These are phyloP conservation scores for Leccinum insolens DNA, from an alignment of 1,284 basidiomycete species.

Conservation along the genomic window DNA sequence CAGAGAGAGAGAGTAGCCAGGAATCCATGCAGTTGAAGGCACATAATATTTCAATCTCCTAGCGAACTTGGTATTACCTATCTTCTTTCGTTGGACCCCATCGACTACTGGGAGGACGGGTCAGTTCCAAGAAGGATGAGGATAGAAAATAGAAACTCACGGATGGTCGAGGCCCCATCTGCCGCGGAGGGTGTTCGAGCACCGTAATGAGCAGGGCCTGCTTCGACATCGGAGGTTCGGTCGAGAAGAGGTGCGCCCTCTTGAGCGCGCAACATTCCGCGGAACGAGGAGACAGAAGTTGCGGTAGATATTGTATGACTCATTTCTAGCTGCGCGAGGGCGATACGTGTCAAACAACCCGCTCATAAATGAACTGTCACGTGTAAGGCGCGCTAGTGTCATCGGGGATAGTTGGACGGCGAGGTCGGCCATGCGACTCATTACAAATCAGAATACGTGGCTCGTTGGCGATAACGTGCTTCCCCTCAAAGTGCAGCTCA, in stretches of 20 bases:
- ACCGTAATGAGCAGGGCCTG: conserved; percentile 26
- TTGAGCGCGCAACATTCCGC: conserved; percentile 23
- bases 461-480: too few relatives aligned
- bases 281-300: conserved; percentile 34
- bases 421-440: too few relatives aligned
- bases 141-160: conserved; percentile 15
- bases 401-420: too few relatives aligned
- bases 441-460: too few relatives aligned
- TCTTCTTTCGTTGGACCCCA: conserved; percentile 19
- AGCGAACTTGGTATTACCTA: conserved; percentile 33
- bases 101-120: conserved; percentile 12
- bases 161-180: conserved; percentile 23
- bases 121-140: neutral
- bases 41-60: conserved; percentile 62
- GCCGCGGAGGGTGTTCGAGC: conserved; percentile 10
- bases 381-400: too few relatives aligned
- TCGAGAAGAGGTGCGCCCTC: conserved; percentile 29
- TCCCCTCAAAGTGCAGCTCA: too few relatives aligned
- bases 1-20: conserved; percentile 75
- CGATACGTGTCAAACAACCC: too few relatives aligned
- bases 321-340: conserved; percentile 17
- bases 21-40: conserved; percentile 80
- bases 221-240: conserved; percentile 28
- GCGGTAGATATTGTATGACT: conserved; percentile 29
- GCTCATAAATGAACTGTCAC: too few relatives aligned